These are phyloP conservation scores for Candida coleopterorum DNA, from an alignment of 805 yeast genomes.

Conservation along the genomic window DNA sequence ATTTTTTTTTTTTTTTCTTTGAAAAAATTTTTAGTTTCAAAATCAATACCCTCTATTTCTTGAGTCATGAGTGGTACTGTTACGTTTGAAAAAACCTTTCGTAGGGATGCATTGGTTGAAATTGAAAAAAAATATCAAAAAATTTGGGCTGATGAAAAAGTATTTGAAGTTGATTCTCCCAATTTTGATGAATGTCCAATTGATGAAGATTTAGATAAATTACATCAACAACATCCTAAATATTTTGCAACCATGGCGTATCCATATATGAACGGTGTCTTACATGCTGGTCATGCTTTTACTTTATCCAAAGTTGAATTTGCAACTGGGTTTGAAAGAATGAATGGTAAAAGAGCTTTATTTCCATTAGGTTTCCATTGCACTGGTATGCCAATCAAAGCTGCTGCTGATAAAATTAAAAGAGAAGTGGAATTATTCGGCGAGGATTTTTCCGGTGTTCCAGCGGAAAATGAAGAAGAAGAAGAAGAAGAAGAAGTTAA, in stretches of 20 bases:
- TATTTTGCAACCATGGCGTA: conserved; percentile 93
- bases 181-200: conserved; percentile 52
- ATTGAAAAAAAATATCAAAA: conserved; percentile 86
- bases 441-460: conserved; percentile 63
- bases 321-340: conserved; percentile 88
- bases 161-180: conserved; percentile 88
- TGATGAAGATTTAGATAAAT: conserved; percentile 50
- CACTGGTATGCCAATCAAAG: conserved; percentile 97
- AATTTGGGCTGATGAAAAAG: conserved; percentile 80
- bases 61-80: conserved; percentile 39
- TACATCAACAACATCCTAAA: conserved; percentile 79
- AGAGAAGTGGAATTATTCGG: conserved; percentile 94
- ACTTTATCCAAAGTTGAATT: conserved; percentile 92
- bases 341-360: conserved; percentile 86
- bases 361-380: conserved; percentile 98
- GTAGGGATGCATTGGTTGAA: conserved; percentile 89
- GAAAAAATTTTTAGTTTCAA: too few species aligned
- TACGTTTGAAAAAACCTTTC: conserved; percentile 63
- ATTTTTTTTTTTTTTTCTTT: background rate
- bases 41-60: background rate
- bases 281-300: conserved; percentile 97
- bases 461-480: conserved; percentile 58
- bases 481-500: conserved; percentile 32
- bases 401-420: conserved; percentile 91
- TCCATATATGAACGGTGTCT: conserved; percentile 98